phyloP scores from a whole-genome alignment of 768 basidiomycete genomes.

The Leucocoprinus sp. region DNA sequence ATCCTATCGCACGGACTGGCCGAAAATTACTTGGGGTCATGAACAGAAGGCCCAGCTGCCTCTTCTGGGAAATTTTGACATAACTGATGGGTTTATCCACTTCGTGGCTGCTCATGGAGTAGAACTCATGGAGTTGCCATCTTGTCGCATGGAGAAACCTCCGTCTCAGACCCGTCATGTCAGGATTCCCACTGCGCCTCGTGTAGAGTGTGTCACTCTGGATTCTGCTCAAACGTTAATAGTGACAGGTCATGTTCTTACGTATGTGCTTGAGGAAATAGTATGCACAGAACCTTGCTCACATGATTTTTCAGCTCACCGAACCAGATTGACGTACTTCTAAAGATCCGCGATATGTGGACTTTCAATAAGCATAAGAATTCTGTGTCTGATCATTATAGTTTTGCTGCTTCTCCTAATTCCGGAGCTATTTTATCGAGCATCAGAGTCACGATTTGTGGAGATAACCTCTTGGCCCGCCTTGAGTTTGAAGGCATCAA shows the following conservation, averaged over 20 bases:
- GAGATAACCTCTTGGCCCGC: conserved; percentile 34
- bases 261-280: conserved; percentile 19
- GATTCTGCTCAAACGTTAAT: conserved; percentile 39
- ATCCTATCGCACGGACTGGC: conserved; percentile 42
- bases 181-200: conserved; percentile 33
- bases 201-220: conserved; percentile 36
- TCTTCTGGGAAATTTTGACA: conserved; percentile 24
- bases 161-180: conserved; percentile 37
- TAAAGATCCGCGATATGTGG: conserved; percentile 50
- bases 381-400: conserved; percentile 10
- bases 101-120: conserved; percentile 34
- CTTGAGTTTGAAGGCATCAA: conserved; percentile 28
- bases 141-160: conserved; percentile 35
- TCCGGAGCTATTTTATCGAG: conserved; percentile 28
- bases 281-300: conserved; percentile 1
- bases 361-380: conserved; percentile 42
- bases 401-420: conserved; percentile 4
- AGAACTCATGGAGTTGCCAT: conserved; percentile 41
- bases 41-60: conserved; percentile 34
- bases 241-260: conserved; percentile 33
- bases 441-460: conserved; percentile 32
- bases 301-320: conserved; percentile 24
- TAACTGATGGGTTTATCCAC: conserved; percentile 40
- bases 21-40: conserved; percentile 37
- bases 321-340: conserved; percentile 32